Evolutionary conservation across 2,329 filamentous ascomycete genomes (phyloP), one percentile per base, ranked within the genome.

Genomic region (Alternaria tenuissima): DNA sequence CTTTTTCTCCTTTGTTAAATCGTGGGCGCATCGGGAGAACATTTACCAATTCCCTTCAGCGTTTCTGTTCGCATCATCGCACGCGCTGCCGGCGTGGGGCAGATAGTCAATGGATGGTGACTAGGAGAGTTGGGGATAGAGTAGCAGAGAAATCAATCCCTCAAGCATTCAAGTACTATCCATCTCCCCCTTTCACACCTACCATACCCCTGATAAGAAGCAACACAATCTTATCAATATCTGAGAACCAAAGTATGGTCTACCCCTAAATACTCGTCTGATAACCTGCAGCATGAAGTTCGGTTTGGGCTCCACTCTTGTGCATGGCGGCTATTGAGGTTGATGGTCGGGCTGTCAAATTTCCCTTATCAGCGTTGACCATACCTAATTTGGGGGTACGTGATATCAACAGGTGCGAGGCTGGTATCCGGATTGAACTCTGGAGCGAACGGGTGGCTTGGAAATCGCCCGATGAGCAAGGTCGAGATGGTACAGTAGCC

Each of bases 1-100:
- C 36, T 42, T 47, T 48, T 7, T 60, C 42, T 56, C 57, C 24
- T 60, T 60, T 60, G 57, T 60, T 56, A 44, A 44, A 46, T 32
- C 32, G 36, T 24, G 34, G 56, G 56, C 56, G 52, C 34, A 38
- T 51, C 9, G 24, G 42, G n/a, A 20, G 57, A 59, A 42, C 52
- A 55, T 43, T 44, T 22, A n/a, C 52, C 52, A 34, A 36, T 59
- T 49, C 22, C 38, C 49, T 53, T 32, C 5, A 53, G 51, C 51
- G 51, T 49, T 48, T 43, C 20, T 34, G 9, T 42, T 54, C 39
- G 34, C 28, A 47, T 42, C 12, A n/a, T 34, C 22, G 39, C 18
- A 36, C 22, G 30, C 51, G 30, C 18, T 39, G 39, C 22, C 39
- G 43, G 51, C 6, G 28, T 24, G 24, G 51, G 51, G 24, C 28